Evolutionary conservation across 768 basidiomycete genomes (phyloP), one percentile per base, ranked within the genome.

Genomic region (Mrakia frigida): DNA sequence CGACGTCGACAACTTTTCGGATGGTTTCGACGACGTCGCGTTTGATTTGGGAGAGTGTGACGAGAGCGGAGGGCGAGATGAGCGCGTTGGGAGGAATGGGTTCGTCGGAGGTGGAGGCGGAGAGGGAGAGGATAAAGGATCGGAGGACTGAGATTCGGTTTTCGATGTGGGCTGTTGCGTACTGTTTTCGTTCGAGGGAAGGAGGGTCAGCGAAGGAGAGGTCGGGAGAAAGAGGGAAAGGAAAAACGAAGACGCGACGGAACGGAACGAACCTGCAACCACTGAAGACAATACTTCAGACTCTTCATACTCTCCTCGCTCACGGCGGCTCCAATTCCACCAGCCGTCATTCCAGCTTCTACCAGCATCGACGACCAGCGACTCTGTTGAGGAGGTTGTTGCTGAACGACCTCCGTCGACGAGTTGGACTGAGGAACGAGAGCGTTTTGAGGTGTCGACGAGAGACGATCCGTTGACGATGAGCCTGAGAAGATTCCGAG

Each of bases 221-320:
- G 28, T 16, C 25, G 56, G 10, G 60, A 68, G 70, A 60, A 31
- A 31, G 46, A 6, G 0, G 6, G 85, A 56, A 6, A 28, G 59
- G 2, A 35, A n/a, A 46, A 35, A 2, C 46, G 46, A 21, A 50
- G 46, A 50, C 13, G 46, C 46, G 52, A 39, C 6, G 52, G 39
- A n/a, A n/a, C n/a, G n/a, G n/a, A n/a, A 73, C 73, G 25, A 41
- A 78, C 75, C 86, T 92, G 90, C 25, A 96, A 85, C 92, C 93
- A 95, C 75, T 92, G 88, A 39, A 96, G 82, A 83, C 92, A 93
- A 81, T 94, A 95, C 81, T 89, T 89, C 56, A 96, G 83, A 73
- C 91, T 86, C 74, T 91, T 86, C 91, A 96, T 91, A 80, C 90
- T 93, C 83, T 95, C 94, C 78, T 94, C 93, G 82, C 92, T 93